phyloP scores from a whole-genome alignment of 2,329 filamentous ascomycete genomes.

The Neoascochyta sp. region DNA sequence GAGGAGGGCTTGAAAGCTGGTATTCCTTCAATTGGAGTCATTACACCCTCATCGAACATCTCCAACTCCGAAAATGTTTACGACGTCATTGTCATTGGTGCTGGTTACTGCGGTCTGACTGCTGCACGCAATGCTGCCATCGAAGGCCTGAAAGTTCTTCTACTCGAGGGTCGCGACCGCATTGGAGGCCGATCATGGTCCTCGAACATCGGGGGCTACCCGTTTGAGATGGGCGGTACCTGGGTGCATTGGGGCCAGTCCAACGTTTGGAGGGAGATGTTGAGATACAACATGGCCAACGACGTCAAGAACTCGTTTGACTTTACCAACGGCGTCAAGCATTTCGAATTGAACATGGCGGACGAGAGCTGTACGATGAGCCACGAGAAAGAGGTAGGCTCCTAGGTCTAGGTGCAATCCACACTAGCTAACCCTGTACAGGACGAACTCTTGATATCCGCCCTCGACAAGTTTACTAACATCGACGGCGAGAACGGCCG shows the following conservation, averaged over 20 bases:
- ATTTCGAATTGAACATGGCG: conserved; percentile 39
- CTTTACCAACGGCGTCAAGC: conserved; percentile 43
- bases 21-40: conserved; percentile 17
- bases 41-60: conserved; percentile 15
- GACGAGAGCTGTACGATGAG: conserved; percentile 34
- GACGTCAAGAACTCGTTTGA: conserved; percentile 37
- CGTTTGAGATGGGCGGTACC: conserved; percentile 44
- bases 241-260: conserved; percentile 36
- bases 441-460: conserved; percentile 17
- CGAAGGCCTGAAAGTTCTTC: conserved; percentile 25
- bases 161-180: conserved; percentile 42
- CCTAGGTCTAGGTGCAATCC: no score
- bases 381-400: conserved; percentile 42
- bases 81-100: conserved; percentile 24
- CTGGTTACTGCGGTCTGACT: conserved; percentile 23
- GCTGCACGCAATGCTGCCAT: conserved; percentile 20
- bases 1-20: conserved; percentile 13
- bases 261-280: conserved; percentile 39
- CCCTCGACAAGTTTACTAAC: conserved; percentile 45
- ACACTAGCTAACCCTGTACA: conserved; percentile 12
- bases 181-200: conserved; percentile 46
- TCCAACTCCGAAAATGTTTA: conserved; percentile 9
- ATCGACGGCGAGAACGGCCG: conserved; percentile 44
- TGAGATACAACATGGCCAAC: conserved; percentile 43
- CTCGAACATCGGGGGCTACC: conserved; percentile 29